Conservation (phyloP, 306 rosid species). For the Prinsepia uniflora region DNA sequence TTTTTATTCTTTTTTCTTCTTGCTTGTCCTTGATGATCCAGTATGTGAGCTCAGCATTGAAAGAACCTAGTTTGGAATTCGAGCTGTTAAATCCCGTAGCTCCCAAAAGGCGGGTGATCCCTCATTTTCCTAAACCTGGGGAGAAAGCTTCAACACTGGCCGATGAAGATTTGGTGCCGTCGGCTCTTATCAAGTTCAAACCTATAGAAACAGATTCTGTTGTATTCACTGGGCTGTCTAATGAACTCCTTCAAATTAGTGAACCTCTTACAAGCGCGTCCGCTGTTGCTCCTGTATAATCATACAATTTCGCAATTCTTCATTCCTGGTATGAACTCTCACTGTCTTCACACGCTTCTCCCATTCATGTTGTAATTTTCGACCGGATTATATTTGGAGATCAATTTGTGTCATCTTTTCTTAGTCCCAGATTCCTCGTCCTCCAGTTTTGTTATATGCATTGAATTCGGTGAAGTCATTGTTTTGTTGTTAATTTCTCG, state of each 20-base stretch:
- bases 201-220: conserved; percentile 86
- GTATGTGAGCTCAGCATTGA: conserved; percentile 71
- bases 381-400: not conserved
- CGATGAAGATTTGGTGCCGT: conserved; percentile 87
- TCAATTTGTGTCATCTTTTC: not conserved
- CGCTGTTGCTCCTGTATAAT: conserved; percentile 32
- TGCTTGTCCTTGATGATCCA: conserved; percentile 25
- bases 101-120: conserved; percentile 62
- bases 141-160: conserved; percentile 52
- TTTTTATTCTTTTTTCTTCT: not conserved
- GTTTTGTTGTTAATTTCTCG: too few species aligned
- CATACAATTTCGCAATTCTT: conserved; percentile 1
- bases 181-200: conserved; percentile 82
- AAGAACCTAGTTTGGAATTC: conserved; percentile 70
- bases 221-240: conserved; percentile 73
- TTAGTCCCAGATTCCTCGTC: too few species aligned
- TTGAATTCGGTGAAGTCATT: too few species aligned
- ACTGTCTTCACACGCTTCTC: conserved; percentile 8
- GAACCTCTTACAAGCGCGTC: conserved; percentile 67
- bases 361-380: conserved; percentile 18
- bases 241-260: conserved; percentile 78
- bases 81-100: conserved; percentile 76
- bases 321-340: not conserved
- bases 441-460: too few species aligned
- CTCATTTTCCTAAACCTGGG: conserved; percentile 51